phyloP scores from a whole-genome alignment of 2,329 filamentous ascomycete species.

The Penicillium olsonii region DNA sequence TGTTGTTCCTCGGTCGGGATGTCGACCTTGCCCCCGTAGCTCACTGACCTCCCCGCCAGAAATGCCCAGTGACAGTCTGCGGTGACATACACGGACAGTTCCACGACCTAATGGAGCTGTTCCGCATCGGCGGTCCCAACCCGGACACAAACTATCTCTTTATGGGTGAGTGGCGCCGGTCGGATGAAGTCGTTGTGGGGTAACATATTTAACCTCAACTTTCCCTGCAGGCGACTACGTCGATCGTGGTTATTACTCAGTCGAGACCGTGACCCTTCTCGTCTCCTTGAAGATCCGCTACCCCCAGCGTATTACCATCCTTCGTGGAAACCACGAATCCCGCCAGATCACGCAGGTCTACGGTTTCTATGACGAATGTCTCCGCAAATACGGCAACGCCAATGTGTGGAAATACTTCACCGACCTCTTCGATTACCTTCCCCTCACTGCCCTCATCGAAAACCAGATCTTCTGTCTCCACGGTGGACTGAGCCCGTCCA shows the following conservation, averaged over 20 bases:
- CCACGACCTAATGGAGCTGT: conserved; percentile 98
- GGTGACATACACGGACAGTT: conserved; percentile 99
- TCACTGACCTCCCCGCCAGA: conserved; percentile 54
- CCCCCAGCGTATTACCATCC: conserved; percentile 94
- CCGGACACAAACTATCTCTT: conserved; percentile 99
- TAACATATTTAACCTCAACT: conserved; percentile 11
- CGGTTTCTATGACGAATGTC: conserved; percentile 98
- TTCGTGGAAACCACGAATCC: conserved; percentile 98
- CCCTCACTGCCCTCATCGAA: conserved; percentile 94
- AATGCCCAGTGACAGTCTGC: conserved; percentile 98
- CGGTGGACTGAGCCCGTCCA: conserved; percentile 93
- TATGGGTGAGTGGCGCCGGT: conserved; percentile 70
- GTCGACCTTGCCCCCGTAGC: conserved; percentile 3
- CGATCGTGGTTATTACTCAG: conserved; percentile 97
- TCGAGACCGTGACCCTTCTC: conserved; percentile 95
- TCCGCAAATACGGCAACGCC: conserved; percentile 97
- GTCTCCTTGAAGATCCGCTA: conserved; percentile 98
- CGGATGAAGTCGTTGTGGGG: conserved; percentile 13
- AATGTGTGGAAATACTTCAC: conserved; percentile 99
- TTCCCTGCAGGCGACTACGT: conserved; percentile 82
- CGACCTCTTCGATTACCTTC: conserved; percentile 97
- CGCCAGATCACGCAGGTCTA: conserved; percentile 99
- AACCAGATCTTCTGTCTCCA: conserved; percentile 99
- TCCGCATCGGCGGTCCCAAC: conserved; percentile 97
- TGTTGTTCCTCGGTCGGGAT: conserved; percentile 37